A percentile compares a stretch with the other conserved stretches of the same genome.
phyloP scores from a whole-genome alignment of 192 early-diverging fungal species.

The Chytriomyces hyalinus region DNA sequence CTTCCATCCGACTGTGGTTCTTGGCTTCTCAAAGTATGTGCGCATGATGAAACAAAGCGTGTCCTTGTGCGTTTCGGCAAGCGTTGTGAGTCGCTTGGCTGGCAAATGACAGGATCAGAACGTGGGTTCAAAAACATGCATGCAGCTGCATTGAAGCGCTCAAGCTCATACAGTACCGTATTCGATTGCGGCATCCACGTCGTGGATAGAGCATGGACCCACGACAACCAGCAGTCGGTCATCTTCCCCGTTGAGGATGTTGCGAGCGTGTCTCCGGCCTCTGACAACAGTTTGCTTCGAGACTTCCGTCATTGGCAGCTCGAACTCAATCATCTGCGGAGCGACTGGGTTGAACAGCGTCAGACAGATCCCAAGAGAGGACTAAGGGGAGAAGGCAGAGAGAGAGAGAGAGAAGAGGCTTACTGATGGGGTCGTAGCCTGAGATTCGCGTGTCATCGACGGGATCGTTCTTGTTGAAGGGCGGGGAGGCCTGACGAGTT shows the following conservation, averaged over 20 bases:
- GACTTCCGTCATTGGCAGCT: slow-evolving; percentile 60
- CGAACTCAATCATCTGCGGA: slow-evolving; percentile 83
- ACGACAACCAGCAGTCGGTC: slow-evolving; percentile 90
- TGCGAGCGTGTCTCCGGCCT: slow-evolving; percentile 56
- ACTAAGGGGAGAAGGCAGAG: neutral
- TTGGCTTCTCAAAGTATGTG: slow-evolving; percentile 97
- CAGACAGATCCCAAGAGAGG: no score
- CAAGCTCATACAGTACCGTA: slow-evolving; percentile 66
- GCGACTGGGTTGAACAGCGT: slow-evolving; percentile 49
- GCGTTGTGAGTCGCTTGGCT: slow-evolving; percentile 49
- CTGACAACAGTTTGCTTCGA: slow-evolving; percentile 41
- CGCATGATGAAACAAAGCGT: slow-evolving; percentile 93
- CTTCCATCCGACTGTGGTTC: slow-evolving; percentile 97
- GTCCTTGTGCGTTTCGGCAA: slow-evolving; percentile 69
- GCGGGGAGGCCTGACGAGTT: slow-evolving; percentile 4
- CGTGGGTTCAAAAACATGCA: slow-evolving; percentile 8
- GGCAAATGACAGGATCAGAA: slow-evolving; percentile 28
- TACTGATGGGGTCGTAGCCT: slow-evolving; percentile 21
- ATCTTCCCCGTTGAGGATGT: slow-evolving; percentile 78
- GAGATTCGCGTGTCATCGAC: slow-evolving; percentile 31
- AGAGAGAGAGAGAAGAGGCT: neutral
- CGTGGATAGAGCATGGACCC: slow-evolving; percentile 97
- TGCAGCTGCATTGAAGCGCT: neutral
- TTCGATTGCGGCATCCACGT: slow-evolving; percentile 81
- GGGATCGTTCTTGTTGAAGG: slow-evolving; percentile 3